Conservation (phyloP, 2,329 filamentous ascomycete genomes). For the Aspergillus cejpii region DNA sequence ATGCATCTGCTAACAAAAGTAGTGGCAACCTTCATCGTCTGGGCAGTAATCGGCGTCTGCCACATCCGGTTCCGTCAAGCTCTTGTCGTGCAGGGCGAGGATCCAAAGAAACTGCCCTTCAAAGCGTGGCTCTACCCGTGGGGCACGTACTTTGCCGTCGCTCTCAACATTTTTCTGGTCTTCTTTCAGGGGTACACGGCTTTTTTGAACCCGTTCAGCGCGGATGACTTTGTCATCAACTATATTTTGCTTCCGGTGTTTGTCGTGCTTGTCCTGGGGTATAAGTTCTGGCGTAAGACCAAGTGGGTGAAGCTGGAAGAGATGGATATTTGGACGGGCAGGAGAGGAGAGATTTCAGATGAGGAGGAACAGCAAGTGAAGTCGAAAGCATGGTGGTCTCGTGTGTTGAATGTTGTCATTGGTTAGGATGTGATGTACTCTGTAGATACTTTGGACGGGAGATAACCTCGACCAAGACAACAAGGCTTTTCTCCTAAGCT, state of each 20-base stretch:
- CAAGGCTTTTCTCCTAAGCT: too few species aligned
- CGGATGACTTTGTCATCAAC: conserved; percentile 48
- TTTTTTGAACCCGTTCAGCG: conserved; percentile 46
- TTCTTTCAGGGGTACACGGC: conserved; percentile 51
- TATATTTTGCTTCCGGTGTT: conserved; percentile 52
- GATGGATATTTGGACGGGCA: conserved; percentile 38
- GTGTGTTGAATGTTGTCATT: conserved; percentile 19
- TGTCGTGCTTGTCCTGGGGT: conserved; percentile 41
- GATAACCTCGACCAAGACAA: too few species aligned
- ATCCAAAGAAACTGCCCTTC: conserved; percentile 43
- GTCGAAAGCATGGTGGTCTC: conserved; percentile 12
- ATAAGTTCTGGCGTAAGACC: conserved; percentile 42
- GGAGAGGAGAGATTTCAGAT: conserved; percentile 19
- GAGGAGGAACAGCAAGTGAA: conserved; percentile 10
- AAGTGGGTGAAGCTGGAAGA: conserved; percentile 32
- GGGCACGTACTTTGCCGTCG: conserved; percentile 44
- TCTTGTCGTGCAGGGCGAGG: conserved; percentile 33
- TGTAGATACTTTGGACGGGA: neutral
- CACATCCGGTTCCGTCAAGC: conserved; percentile 41
- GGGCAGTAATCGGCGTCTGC: conserved; percentile 37
- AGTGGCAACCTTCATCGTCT: conserved; percentile 39
- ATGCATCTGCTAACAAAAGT: neutral
- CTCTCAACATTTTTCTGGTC: conserved; percentile 45
- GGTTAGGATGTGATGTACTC: conserved; percentile 12
- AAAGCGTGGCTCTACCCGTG: conserved; percentile 47